phyloP scores from a whole-genome alignment of 2,329 filamentous ascomycete genomes.

The Clonostachys rhizophaga region DNA sequence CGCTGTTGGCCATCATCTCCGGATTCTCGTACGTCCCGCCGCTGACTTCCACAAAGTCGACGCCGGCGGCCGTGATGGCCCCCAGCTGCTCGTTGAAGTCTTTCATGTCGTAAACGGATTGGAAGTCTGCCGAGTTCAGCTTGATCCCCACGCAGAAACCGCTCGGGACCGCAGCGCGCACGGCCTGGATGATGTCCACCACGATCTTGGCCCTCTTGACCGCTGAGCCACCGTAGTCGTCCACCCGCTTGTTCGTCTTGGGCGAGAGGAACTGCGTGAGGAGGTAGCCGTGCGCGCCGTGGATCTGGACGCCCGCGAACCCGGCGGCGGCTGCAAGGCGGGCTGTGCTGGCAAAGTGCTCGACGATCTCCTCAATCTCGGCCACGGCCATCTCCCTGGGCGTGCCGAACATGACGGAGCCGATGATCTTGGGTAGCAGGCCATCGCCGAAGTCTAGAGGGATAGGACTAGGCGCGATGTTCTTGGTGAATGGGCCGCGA shows the following conservation, averaged over 20 bases:
- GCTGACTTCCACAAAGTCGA: constrained; percentile 67
- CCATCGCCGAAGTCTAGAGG: neutral
- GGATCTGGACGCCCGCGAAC: constrained; percentile 38
- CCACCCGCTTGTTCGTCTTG: constrained; percentile 44
- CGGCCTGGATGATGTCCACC: constrained; percentile 41
- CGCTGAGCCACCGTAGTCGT: constrained; percentile 49
- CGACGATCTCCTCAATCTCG: constrained; percentile 49
- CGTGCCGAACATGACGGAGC: constrained; percentile 38
- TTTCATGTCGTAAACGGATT: constrained; percentile 33
- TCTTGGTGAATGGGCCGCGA: neutral
- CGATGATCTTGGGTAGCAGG: constrained; percentile 8
- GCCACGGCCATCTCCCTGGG: constrained; percentile 49
- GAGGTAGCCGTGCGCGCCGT: constrained; percentile 52
- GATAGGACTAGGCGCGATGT: neutral
- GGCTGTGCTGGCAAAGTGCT: constrained; percentile 47
- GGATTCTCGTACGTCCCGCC: constrained; percentile 58
- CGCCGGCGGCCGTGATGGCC: constrained; percentile 36
- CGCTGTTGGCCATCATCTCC: constrained; percentile 21
- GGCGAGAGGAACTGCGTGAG: constrained; percentile 50
- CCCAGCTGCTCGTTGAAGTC: constrained; percentile 55
- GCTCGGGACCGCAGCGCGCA: constrained; percentile 26
- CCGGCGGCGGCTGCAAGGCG: constrained; percentile 38
- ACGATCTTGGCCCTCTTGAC: constrained; percentile 43
- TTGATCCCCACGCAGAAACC: constrained; percentile 48
- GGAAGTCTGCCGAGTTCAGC: constrained; percentile 54